Conservation (phyloP, 2,329 filamentous ascomycete species). For the Rhynchosporium secalis region DNA sequence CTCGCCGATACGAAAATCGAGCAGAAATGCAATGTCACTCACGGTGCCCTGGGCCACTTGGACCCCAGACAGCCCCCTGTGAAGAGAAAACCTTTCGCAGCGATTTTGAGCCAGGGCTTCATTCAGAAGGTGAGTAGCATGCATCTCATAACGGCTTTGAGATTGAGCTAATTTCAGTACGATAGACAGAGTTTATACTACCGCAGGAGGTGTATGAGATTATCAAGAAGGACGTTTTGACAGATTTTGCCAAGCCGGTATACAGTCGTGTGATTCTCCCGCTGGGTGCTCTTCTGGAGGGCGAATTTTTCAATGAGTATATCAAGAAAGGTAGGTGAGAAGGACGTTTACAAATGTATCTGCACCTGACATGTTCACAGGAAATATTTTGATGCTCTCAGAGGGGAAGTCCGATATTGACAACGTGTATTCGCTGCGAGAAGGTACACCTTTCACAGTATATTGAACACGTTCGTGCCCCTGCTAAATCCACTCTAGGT, state of each 20-base stretch:
- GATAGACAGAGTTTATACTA: constrained; percentile 40
- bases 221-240: constrained; percentile 54
- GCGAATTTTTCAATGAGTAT: constrained; percentile 78
- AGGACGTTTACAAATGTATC: background rate
- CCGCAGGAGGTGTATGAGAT: constrained; percentile 61
- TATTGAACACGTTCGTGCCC: background rate
- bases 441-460: constrained; percentile 52
- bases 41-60: constrained; percentile 67
- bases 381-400: constrained; percentile 81
- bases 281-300: constrained; percentile 68
- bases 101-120: constrained; percentile 64
- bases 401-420: constrained; percentile 70
- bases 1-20: constrained; percentile 40
- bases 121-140: constrained; percentile 59
- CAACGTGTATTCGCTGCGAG: constrained; percentile 68
- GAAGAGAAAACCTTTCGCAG: constrained; percentile 75
- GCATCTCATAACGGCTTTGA: constrained; percentile 34
- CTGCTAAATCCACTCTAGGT: constrained; percentile 48
- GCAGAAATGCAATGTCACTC: constrained; percentile 73
- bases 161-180: constrained; percentile 61
- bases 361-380: constrained; percentile 45
- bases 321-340: constrained; percentile 58
- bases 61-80: constrained; percentile 68
- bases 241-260: constrained; percentile 42
- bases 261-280: constrained; percentile 74